Base-by-base conservation (phyloP, 192 early-diverging fungal species). In the Nowakowskiella sp. region DNA sequence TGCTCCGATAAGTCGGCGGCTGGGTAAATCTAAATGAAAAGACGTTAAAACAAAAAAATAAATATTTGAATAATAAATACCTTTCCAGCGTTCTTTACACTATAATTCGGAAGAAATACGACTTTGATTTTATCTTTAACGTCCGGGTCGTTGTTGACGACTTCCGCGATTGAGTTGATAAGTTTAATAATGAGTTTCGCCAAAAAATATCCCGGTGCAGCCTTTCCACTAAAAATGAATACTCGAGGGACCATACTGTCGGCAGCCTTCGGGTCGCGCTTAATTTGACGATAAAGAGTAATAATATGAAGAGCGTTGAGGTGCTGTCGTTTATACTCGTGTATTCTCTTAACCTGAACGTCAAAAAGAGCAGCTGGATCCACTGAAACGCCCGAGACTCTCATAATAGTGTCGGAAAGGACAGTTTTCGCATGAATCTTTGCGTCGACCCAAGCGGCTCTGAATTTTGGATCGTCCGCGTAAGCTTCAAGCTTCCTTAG, bases 281-380 rank as follows among this genome's bases (percentile, higher is more conserved):
- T 91, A 51, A 99, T 71, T 1, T 62, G 52, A 61, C 84, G 70
- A 76, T 97, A 99, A 53, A 90, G 89, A 69, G 95, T 79, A 64
- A 99, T 97, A 32, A 99, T 92, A 47, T 77, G 73, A 19, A 97
- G 67, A 54, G 97, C 93, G 72, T 99, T 99, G 87, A 99, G 89
- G 68, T 90, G 91, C 80, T 99, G 95, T 55, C 95, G 87, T 77
- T 99, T 97, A 74, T 97, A 99, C 76, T 97, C 95, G 69, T 99
- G 95, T 58, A 97, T 87, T 72, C 95, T 86, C 78, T 95, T 98
- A 64, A 90, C 90, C 71, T 77, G 60, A 49, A 95, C 81, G 68
- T 99, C 95, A 72, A 99, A 99, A 56, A 97, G 70, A 2, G 93
- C 87, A 50, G 92, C 75, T 25, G 92, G 74, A 60, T 73, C 83